These are phyloP conservation scores for Colletotrichum gloeosporioides DNA, from an alignment of 2,329 filamentous ascomycete species.

Conservation along the genomic window DNA sequence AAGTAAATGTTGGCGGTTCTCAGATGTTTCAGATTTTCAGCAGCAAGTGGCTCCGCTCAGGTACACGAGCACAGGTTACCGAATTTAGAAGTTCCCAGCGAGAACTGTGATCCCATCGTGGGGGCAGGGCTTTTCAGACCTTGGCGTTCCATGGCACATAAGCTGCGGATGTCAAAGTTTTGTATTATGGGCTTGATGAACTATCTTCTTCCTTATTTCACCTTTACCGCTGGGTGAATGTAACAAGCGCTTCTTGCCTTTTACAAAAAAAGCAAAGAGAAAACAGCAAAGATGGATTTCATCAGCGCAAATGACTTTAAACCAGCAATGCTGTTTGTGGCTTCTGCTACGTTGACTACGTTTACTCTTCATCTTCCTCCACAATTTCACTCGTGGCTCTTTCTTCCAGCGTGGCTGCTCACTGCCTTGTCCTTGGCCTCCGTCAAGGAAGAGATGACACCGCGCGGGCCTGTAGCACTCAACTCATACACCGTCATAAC, in stretches of 20 bases:
- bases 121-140: background rate
- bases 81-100: no score
- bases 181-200: background rate
- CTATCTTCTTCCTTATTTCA: background rate
- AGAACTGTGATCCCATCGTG: no score
- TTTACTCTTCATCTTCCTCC: background rate
- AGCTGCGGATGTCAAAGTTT: background rate
- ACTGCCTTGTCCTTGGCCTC: background rate
- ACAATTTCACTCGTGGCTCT: background rate
- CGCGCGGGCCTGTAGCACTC: background rate
- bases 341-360: background rate
- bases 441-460: background rate
- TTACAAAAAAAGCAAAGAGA: fast-evolving
- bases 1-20: no score
- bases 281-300: background rate
- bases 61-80: no score
- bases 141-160: background rate
- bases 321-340: background rate
- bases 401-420: background rate
- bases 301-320: background rate
- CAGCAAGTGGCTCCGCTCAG: no score
- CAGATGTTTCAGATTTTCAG: no score
- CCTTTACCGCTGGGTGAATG: background rate
- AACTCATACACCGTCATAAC: background rate
- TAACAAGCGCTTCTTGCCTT: background rate